Percentiles rank a stretch among this genome's conserved stretches.
Conservation (phyloP, 768 basidiomycete species). For the Podaxis rugospora region DNA sequence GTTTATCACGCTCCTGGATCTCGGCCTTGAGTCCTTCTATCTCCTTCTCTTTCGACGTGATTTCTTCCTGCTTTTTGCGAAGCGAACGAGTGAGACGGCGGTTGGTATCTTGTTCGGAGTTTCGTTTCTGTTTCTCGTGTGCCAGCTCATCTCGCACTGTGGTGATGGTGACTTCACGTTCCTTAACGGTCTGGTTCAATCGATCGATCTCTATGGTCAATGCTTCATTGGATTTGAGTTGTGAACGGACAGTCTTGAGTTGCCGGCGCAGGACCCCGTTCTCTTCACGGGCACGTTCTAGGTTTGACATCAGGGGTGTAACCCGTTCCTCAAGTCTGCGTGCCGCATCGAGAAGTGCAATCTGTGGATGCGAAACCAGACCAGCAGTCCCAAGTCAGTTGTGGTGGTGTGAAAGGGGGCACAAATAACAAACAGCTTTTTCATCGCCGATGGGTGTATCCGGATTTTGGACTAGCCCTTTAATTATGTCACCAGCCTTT, state of each 20-base stretch:
- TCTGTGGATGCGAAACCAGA: background rate
- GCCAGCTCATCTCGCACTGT: background rate
- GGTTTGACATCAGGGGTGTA: background rate
- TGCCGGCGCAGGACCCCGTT: constrained; percentile 1
- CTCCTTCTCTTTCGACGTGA: background rate
- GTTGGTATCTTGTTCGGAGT: constrained; percentile 2
- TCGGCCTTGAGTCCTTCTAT: background rate
- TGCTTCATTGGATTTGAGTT: constrained; percentile 6
- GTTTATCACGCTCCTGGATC: constrained; percentile 6
- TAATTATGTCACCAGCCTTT: background rate
- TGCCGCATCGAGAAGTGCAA: constrained; percentile 1
- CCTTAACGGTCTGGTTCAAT: background rate
- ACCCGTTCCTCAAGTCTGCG: constrained; percentile 8
- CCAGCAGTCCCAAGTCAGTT: background rate
- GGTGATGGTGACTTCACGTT: background rate
- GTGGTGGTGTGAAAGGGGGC: background rate
- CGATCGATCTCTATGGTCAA: background rate
- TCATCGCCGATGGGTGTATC: background rate
- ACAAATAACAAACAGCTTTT: background rate
- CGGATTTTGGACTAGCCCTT: background rate
- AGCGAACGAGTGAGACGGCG: constrained; percentile 9
- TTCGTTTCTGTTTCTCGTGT: constrained; percentile 3
- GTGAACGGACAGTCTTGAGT: background rate
- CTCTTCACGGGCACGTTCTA: constrained; percentile 1
- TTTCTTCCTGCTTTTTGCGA: constrained; percentile 9